Evolutionary conservation across 2,329 filamentous ascomycete genomes (phyloP).

Genomic region (Cephalotrichum gorgonifer): DNA sequence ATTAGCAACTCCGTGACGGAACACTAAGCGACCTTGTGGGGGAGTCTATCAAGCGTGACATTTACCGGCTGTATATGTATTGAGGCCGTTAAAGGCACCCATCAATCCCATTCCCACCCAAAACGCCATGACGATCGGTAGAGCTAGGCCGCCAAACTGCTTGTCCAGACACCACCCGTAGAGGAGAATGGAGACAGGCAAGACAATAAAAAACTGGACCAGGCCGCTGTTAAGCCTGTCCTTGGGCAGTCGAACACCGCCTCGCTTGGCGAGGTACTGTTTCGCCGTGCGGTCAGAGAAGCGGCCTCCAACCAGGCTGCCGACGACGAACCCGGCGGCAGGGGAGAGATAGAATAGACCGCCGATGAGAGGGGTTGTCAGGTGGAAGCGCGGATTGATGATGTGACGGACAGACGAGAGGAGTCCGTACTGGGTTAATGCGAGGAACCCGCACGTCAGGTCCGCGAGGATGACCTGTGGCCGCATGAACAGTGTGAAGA

Average conservation of each 20-base stretch:
- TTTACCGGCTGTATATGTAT: slow-evolving; percentile 33
- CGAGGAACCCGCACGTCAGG: slow-evolving; percentile 49
- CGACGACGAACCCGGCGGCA: slow-evolving; percentile 57
- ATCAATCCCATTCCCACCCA: slow-evolving; percentile 64
- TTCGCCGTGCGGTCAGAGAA: slow-evolving; percentile 60
- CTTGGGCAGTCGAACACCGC: slow-evolving; percentile 52
- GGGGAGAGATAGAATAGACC: slow-evolving; percentile 68
- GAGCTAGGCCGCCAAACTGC: slow-evolving; percentile 37
- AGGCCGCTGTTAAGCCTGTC: slow-evolving; percentile 54
- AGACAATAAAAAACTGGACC: slow-evolving; percentile 43
- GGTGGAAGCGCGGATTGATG: slow-evolving; percentile 62
- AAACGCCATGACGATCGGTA: slow-evolving; percentile 66
- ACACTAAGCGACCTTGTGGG: too few species aligned
- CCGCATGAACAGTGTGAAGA: slow-evolving; percentile 54
- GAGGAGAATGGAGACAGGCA: slow-evolving; percentile 54
- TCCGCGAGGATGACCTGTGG: slow-evolving; percentile 54
- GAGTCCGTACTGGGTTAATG: slow-evolving; percentile 62
- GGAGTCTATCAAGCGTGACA: too few species aligned
- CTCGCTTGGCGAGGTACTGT: slow-evolving; percentile 49
- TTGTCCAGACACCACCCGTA: slow-evolving; percentile 45
- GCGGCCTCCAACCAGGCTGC: slow-evolving; percentile 61
- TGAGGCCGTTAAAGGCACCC: slow-evolving; percentile 65
- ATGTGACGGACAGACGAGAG: slow-evolving; percentile 61
- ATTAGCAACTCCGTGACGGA: too few species aligned
- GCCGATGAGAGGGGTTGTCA: slow-evolving; percentile 54